These are phyloP conservation scores for Pseudofabraea citricarpa DNA, from an alignment of 2,329 filamentous ascomycete species.

Conservation along the genomic window DNA sequence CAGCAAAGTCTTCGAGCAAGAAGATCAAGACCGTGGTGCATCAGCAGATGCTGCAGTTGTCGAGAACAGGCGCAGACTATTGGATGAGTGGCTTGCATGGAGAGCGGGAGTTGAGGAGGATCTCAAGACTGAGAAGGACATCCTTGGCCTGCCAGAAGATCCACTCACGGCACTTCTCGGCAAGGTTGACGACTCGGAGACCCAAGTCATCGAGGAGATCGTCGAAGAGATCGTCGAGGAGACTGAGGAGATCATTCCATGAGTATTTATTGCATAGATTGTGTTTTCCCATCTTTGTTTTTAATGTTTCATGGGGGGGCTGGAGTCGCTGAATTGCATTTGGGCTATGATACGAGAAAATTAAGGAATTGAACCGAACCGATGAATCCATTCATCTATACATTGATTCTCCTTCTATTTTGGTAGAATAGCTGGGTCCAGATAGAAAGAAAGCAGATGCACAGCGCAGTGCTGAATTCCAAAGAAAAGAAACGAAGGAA, in stretches of 20 bases:
- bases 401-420: no score
- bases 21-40: constrained; percentile 88
- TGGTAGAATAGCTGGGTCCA: no score
- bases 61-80: constrained; percentile 73
- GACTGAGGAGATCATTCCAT: constrained; percentile 67
- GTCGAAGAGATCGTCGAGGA: constrained; percentile 76
- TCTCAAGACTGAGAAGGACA: constrained; percentile 65
- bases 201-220: constrained; percentile 81
- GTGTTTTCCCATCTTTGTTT: not conserved
- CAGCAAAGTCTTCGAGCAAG: constrained; percentile 89
- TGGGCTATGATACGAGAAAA: no score
- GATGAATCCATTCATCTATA: no score
- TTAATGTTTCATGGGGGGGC: not conserved
- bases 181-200: constrained; percentile 60
- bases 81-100: constrained; percentile 89
- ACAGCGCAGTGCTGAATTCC: no score
- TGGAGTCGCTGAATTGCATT: constrained; percentile 1
- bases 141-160: constrained; percentile 60
- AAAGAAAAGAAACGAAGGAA: no score
- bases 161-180: constrained; percentile 56
- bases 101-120: constrained; percentile 68
- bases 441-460: no score
- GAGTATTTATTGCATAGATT: constrained; percentile 6
- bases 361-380: no score
- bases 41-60: constrained; percentile 93